Base-by-base conservation (phyloP, 805 yeast species). In the Soucietia sequanensis region DNA sequence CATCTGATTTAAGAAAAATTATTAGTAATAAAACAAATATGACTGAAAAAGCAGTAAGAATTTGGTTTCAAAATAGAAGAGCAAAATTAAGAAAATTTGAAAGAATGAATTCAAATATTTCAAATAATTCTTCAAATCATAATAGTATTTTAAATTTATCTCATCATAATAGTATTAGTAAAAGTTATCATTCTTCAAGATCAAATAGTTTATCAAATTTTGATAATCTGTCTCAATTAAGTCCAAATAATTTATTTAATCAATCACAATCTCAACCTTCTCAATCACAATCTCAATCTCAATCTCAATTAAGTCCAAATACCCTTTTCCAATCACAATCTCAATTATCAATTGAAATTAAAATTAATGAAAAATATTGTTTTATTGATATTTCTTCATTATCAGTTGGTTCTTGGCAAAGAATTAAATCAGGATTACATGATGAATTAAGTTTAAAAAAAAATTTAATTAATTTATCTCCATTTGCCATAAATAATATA, bases 11-110 rank as follows among this genome's bases (percentile, higher is more conserved):
- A 37, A 66, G 96, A 26, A 81, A 81, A 50, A 74, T 70, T 20
- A 78, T 89, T 24, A 79, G 93, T 25, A 78, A 73, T 2, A 71
- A 72, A 41, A 84, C 95, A 1, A 84, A 82, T 13, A 81, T 88
- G 85, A 77, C 89, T 10, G 96, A 89, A 48, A 75, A 93, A 42
- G 86, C 90, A 10, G 95, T 89, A 2, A 72, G 95, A 36, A 89
- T 89, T 27, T 89, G 96, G 96, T 89, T 87, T 52, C 97, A 89
- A 58, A 88, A 88, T 55, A 68, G 90, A 48, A 65, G 97, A 43
- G 93, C 93, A 14, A 85, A 84, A 54, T 71, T 79, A 28, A 70
- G 89, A 50, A 84, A 84, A 58, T 58, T 75, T 49, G 84, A 80
- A 47, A 71, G 80, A 38, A 60, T 72, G 56, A 22, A 29, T 13